These are phyloP conservation scores for Inga laurina DNA, from an alignment of 306 rosid species.

Conservation along the genomic window DNA sequence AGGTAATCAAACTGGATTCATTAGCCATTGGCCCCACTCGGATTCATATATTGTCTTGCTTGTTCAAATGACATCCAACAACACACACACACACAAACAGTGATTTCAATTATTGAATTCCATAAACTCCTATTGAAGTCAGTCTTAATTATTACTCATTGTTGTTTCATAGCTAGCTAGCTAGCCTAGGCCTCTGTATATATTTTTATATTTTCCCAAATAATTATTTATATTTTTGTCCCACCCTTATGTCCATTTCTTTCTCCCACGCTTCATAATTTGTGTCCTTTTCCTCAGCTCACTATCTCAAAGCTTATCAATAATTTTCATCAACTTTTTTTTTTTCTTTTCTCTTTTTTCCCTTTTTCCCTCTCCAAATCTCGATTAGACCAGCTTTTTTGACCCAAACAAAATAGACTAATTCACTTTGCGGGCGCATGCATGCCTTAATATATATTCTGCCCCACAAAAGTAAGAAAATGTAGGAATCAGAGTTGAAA, in stretches of 20 bases:
- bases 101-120: constrained; percentile 30
- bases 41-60: constrained; percentile 32
- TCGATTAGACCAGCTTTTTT: background rate
- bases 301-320: background rate
- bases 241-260: background rate
- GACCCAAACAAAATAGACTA: background rate
- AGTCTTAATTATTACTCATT: constrained; percentile 25
- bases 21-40: constrained; percentile 39
- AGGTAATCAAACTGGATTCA: constrained; percentile 1
- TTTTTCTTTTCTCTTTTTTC: background rate
- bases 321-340: background rate
- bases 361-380: background rate
- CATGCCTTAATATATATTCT: background rate
- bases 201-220: background rate
- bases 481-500: background rate
- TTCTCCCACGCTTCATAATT: background rate
- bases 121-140: constrained; percentile 28
- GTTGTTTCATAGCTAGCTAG: background rate
- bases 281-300: too few species aligned
- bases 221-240: constrained; percentile 9
- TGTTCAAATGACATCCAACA: constrained; percentile 24
- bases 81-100: background rate
- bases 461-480: background rate
- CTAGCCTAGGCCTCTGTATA: background rate
- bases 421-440: background rate